Evolutionary conservation across 2,329 filamentous ascomycete genomes (phyloP), one percentile per base, ranked within the genome.

Genomic region (Colletotrichum sp.): DNA sequence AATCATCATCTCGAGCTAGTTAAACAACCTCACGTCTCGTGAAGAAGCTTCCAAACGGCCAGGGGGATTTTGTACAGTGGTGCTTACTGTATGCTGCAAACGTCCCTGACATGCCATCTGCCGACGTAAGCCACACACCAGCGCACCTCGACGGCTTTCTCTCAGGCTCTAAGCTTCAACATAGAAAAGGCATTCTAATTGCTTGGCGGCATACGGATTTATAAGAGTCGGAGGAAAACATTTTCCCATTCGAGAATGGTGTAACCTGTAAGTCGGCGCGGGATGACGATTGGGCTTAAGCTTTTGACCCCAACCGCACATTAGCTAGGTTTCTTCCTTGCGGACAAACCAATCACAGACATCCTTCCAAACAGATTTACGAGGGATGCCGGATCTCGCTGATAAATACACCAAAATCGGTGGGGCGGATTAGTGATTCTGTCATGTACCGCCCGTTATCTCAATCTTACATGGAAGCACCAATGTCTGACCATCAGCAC

Each of bases 381-480:
- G 30, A 58, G 52, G 28, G 56, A 36, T 63, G 16, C 24, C 56
- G 63, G 69, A 58, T 58, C 26, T 75, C 43, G 69, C 73, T 75
- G 69, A 75, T 75, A 69, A 75, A 75, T 75, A 64, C 56, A 68
- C 18, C 38, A 75, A 58, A 67, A 14, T 8, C 30, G 62, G 24
- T 30, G 36, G 24, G 24, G 21, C 18, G 10, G 69, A 75, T 72
- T 75, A 58, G 32, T 72, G 62, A 63, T 63, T 24, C 14, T 24
- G 18, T 43, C 18, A 32, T 16, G 69, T 75, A 68, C 21, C 26
- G 21, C 21, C 6, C 18, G 73, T 62, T 72, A 72, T 21, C 34
- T 6, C 2, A 4, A 12, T 24, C 10, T 26, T 24, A 7, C 16
- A 8, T 7, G 4, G 3, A 18, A 36, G 26, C 28, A 24, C 43